These are phyloP conservation scores for Endoconidiophora laricicola DNA, from an alignment of 2,329 filamentous ascomycete genomes.

Conservation along the genomic window DNA sequence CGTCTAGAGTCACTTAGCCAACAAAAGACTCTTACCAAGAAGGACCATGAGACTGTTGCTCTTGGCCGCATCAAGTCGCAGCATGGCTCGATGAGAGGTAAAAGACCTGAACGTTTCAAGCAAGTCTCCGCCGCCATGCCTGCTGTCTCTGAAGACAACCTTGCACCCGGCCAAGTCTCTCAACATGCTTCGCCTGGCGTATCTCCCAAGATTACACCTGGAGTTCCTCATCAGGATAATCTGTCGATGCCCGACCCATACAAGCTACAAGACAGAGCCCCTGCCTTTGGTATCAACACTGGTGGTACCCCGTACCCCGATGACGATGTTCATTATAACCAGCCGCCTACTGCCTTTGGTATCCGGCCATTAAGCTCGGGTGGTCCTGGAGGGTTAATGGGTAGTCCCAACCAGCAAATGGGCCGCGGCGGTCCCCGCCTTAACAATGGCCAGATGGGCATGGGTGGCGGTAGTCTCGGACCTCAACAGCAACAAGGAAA, in stretches of 20 bases:
- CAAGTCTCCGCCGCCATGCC: constrained; percentile 27
- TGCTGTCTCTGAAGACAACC: constrained; percentile 28
- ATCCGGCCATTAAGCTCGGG: constrained; percentile 29
- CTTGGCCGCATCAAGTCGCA: constrained; percentile 74
- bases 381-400: background rate
- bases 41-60: constrained; percentile 84
- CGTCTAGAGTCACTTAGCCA: constrained; percentile 73
- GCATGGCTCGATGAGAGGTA: constrained; percentile 51
- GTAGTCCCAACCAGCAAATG: constrained; percentile 8
- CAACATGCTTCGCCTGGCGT: constrained; percentile 12
- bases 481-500: constrained; percentile 6
- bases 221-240: constrained; percentile 12
- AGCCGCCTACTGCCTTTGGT: constrained; percentile 35
- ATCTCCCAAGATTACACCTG: constrained; percentile 15
- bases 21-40: constrained; percentile 69
- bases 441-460: constrained; percentile 2
- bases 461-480: constrained; percentile 1
- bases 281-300: constrained; percentile 29
- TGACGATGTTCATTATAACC: constrained; percentile 30
- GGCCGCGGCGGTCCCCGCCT: constrained; percentile 10
- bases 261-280: constrained; percentile 20
- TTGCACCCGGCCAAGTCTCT: constrained; percentile 14
- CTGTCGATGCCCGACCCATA: constrained; percentile 24
- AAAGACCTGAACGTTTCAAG: constrained; percentile 36
- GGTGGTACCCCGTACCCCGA: constrained; percentile 39